Evolutionary conservation across 371 early-diverging fungal species (phyloP), one percentile per base, ranked within the genome.

Genomic region (Mucor plumbeus): DNA sequence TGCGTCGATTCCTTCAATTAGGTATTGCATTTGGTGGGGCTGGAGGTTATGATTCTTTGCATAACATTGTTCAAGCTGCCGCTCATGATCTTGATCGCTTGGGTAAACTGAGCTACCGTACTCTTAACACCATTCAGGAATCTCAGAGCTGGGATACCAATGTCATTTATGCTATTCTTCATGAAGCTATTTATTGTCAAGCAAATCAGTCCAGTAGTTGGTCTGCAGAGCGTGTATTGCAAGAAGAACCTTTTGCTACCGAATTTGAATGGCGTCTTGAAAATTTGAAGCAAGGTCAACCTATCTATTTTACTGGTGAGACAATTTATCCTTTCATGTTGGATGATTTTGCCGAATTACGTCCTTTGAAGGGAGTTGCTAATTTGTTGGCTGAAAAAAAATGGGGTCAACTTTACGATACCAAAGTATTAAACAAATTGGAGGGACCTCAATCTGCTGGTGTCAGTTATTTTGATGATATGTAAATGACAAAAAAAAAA

Each of bases 261-360:
- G 78, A 70, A 17, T 91, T 86, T 71, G 88, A 87, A 55, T 82
- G 82, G 64, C 72, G 76, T 17, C 67, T 81, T 48, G 78, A 84
- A 19, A 69, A 79, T n/a, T 63, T 85, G 7, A 56, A 65, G 39
- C 62, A 70, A 7, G 75, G 70, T 33, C 69, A 77, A 26, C 71
- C 75, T 14, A 67, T 83, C 26, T 61, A 78, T 62, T 84, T 84
- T 34, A 80, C 81, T 26, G 92, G 92, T 21, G 92, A 92, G 66
- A 87, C 81, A 17, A 85, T 92, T 67, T 90, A 88, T 62, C 89
- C 90, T 34, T 91, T 90, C 81, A 92, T 92, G 92, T 78, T 91
- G 61, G 90, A 91, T 39, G 91, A 92, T 63, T 91, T 86, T 68
- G 80, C 85, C 5, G 88, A 89, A 54, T 77, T 92, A 40, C 76